Evolutionary conservation across 805 yeast genomes (phyloP).

Genomic region (Lipomyces yamadae): DNA sequence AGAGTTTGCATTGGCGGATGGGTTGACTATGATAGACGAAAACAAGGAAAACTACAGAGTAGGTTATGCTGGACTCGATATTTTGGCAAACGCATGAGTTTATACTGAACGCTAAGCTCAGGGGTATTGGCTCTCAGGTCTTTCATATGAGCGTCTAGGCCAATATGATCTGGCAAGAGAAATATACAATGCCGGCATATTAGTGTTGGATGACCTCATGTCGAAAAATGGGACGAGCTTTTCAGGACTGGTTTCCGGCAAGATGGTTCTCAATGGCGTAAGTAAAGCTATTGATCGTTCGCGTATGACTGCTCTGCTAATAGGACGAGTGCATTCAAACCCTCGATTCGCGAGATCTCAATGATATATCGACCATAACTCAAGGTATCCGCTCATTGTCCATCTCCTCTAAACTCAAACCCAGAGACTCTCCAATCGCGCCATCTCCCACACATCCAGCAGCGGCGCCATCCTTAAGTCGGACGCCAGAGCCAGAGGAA

Average conservation of each 20-base stretch:
- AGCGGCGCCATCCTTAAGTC: not conserved
- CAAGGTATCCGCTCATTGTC: conserved; percentile 7
- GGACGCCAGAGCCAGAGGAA: not conserved
- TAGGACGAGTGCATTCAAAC: not conserved
- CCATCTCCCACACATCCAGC: not conserved
- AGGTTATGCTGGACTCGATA: conserved; percentile 3
- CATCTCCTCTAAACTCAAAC: conserved; percentile 1
- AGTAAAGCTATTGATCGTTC: conserved; percentile 4
- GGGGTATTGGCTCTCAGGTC: conserved; percentile 30
- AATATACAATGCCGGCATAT: conserved; percentile 16
- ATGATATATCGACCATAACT: conserved; percentile 3
- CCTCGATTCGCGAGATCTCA: not conserved
- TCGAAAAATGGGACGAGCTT: conserved; percentile 8
- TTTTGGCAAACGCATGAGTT: not conserved
- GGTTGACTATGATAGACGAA: conserved; percentile 18
- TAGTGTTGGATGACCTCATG: conserved; percentile 17
- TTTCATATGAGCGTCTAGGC: conserved; percentile 19
- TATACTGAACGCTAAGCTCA: not conserved
- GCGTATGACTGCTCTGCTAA: not conserved
- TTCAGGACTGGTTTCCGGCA: conserved; percentile 23
- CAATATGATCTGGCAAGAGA: conserved; percentile 13
- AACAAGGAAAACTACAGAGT: conserved; percentile 20
- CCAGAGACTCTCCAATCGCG: not conserved
- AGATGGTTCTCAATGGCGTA: conserved; percentile 17
- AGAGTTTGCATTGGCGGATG: conserved; percentile 26